phyloP scores from a whole-genome alignment of 2,329 filamentous ascomycete genomes.

The Lecanosticta acicola region DNA sequence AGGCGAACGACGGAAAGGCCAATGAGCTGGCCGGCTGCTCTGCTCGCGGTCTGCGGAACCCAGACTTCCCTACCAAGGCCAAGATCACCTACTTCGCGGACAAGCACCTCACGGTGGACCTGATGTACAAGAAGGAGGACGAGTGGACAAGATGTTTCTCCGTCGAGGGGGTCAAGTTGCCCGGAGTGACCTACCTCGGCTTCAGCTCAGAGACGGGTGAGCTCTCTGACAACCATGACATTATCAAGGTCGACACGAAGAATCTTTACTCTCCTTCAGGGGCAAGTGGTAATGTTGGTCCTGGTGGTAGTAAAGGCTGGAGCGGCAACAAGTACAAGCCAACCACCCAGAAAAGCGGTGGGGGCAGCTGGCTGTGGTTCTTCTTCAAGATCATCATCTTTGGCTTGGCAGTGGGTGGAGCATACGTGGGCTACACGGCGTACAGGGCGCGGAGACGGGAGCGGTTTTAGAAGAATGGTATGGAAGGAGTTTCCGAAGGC shows the following conservation, averaged over 20 bases:
- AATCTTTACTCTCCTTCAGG: conserved; percentile 72
- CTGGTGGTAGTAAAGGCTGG: conserved; percentile 34
- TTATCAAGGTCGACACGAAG: conserved; percentile 76
- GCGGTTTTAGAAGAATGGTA: conserved; percentile 36
- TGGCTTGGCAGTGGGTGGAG: conserved; percentile 62
- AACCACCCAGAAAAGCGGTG: conserved; percentile 26
- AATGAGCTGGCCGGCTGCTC: conserved; percentile 94
- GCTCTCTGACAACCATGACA: conserved; percentile 95
- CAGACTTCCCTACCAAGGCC: conserved; percentile 72
- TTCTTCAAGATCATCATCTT: conserved; percentile 80
- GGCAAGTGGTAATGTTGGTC: conserved; percentile 28
- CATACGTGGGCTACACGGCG: conserved; percentile 78
- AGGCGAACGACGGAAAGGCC: conserved; percentile 87
- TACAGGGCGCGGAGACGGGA: conserved; percentile 59
- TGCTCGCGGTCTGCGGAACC: conserved; percentile 79
- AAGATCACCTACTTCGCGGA: conserved; percentile 95
- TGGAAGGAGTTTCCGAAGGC: background rate
- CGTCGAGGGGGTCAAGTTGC: conserved; percentile 62
- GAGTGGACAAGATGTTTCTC: conserved; percentile 90
- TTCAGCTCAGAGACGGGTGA: conserved; percentile 87
- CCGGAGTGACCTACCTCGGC: conserved; percentile 61
- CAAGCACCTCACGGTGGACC: conserved; percentile 79
- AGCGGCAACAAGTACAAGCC: conserved; percentile 45
- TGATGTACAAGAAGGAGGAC: conserved; percentile 88
- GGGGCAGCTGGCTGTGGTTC: conserved; percentile 62